Percentiles rank a stretch among this genome's conserved stretches.
These are phyloP conservation scores for Paragyromitra xinjiangensis DNA, from an alignment of 495 filamentous ascomycete genomes.

Conservation along the genomic window DNA sequence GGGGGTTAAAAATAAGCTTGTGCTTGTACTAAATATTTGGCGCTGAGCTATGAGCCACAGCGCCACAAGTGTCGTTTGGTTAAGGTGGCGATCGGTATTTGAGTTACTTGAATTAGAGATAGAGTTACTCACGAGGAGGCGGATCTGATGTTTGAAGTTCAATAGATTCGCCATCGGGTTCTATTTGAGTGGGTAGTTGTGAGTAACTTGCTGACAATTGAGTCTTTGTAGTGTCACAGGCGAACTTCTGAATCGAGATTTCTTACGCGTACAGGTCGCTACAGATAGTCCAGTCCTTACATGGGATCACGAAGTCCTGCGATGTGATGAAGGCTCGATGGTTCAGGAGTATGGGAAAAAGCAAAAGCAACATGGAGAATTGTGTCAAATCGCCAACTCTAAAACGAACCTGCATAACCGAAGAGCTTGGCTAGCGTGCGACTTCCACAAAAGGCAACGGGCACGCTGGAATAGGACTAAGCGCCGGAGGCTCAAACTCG, in stretches of 20 bases:
- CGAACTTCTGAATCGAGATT: neutral
- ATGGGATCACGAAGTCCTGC: neutral
- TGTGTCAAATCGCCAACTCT: constrained; percentile 39
- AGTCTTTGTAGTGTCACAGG: neutral
- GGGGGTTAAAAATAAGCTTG: constrained; percentile 21
- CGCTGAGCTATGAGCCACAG: constrained; percentile 26
- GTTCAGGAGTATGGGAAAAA: constrained; percentile 2
- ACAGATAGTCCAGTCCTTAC: neutral
- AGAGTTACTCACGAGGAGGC: neutral
- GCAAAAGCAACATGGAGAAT: constrained; percentile 7
- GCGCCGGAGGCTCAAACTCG: constrained; percentile 43
- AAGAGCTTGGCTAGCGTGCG: constrained; percentile 18
- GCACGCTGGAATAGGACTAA: constrained; percentile 33
- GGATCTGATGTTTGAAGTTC: neutral
- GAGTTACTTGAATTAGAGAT: neutral
- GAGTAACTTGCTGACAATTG: neutral
- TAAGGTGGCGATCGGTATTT: neutral
- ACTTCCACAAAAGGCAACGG: constrained; percentile 1
- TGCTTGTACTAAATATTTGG: neutral
- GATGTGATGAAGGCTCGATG: neutral
- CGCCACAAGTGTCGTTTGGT: constrained; percentile 19
- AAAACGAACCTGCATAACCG: constrained; percentile 48
- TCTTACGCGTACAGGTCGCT: neutral
- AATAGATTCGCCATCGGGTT: neutral
- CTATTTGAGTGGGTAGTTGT: neutral